Percentiles rank a stretch among this genome's conserved stretches.
Evolutionary conservation across 352 stramenopile species (phyloP).

Genomic region (Phytopythium vexans): DNA sequence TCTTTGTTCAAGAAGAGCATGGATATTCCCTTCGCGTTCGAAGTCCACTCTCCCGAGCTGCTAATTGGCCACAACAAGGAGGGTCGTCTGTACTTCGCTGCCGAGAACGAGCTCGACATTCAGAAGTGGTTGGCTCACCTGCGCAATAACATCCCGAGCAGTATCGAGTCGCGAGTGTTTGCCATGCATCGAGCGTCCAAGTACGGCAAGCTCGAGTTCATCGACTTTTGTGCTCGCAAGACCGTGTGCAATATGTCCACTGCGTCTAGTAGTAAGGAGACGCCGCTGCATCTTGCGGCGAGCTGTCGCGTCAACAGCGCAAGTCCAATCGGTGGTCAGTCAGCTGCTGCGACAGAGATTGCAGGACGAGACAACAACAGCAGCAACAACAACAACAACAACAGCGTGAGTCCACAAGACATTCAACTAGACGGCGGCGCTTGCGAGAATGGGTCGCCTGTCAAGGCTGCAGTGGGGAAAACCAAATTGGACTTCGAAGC

Average conservation of each 20-base stretch:
- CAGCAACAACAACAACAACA: conserved; percentile 18
- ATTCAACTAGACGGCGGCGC: background rate
- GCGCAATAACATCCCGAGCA: conserved; percentile 68
- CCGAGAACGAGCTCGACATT: conserved; percentile 81
- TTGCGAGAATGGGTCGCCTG: background rate
- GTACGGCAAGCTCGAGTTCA: conserved; percentile 51
- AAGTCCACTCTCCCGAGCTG: conserved; percentile 88
- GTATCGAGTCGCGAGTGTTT: conserved; percentile 71
- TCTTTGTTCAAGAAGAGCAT: conserved; percentile 81
- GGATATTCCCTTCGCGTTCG: conserved; percentile 80
- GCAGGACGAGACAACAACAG: conserved; percentile 15
- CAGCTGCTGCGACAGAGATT: conserved; percentile 11
- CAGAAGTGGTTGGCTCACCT: conserved; percentile 88
- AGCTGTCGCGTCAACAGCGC: conserved; percentile 9
- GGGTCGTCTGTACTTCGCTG: conserved; percentile 85
- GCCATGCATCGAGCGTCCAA: conserved; percentile 73
- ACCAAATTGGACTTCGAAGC: conserved; percentile 43
- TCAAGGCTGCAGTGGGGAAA: conserved; percentile 9
- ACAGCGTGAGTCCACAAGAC: no score
- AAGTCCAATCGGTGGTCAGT: no score
- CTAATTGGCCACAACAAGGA: conserved; percentile 82
- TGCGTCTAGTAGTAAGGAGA: conserved; percentile 25
- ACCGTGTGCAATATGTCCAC: conserved; percentile 37
- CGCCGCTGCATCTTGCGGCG: conserved; percentile 70
- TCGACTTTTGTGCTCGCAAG: conserved; percentile 55